These are phyloP conservation scores for Scalesia atractyloides DNA, from an alignment of 129 eudicot genomes.

Conservation along the genomic window DNA sequence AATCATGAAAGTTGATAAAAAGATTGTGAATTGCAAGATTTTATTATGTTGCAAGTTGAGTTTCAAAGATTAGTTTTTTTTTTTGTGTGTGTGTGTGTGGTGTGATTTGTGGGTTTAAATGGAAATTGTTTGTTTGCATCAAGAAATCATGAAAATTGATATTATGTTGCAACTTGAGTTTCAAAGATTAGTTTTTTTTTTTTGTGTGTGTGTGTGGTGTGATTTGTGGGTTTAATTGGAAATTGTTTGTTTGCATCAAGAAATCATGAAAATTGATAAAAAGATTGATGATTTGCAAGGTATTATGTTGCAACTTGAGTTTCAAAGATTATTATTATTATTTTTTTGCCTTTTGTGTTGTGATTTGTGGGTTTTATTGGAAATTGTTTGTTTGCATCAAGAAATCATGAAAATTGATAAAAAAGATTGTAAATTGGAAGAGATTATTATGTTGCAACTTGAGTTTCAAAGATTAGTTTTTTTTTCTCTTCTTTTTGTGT, in stretches of 20 bases:
- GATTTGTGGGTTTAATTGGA: not conserved
- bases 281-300: slow-evolving; percentile 5
- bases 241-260: slow-evolving; percentile 21
- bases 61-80: slow-evolving; percentile 22
- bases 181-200: slow-evolving; percentile 18
- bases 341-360: not conserved
- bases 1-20: not conserved
- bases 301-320: not conserved
- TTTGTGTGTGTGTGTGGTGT: not conserved
- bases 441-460: not conserved
- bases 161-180: not conserved
- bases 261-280: not conserved
- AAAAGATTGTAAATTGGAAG: slow-evolving; percentile 1
- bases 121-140: slow-evolving; percentile 17
- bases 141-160: slow-evolving; percentile 6
- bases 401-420: not conserved
- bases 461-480: slow-evolving; percentile 11
- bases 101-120: not conserved
- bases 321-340: not conserved
- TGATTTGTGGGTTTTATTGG: not conserved
- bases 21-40: slow-evolving; percentile 10
- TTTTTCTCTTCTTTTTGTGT: not conserved
- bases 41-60: not conserved
- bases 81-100: not conserved
- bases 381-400: slow-evolving; percentile 17